Conservation (phyloP, 805 yeast species). For the Candida ponderosae region DNA sequence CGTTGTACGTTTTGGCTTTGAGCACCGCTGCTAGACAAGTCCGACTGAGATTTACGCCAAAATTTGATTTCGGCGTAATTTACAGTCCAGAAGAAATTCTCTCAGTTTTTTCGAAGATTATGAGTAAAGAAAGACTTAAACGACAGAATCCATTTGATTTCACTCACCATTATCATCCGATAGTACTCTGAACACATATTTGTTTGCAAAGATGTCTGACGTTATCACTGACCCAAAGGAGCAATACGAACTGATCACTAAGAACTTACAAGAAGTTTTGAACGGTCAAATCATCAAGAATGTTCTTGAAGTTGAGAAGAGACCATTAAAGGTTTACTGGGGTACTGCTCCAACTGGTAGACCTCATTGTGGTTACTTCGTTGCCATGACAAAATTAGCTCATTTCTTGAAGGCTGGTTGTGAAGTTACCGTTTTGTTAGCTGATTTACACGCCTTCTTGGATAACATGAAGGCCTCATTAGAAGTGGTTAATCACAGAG, state of each 20-base stretch:
- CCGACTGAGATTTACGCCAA: too few relatives aligned
- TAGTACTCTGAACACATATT: too few relatives aligned
- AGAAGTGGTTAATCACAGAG: slow-evolving; percentile 84
- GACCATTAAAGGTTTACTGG: slow-evolving; percentile 89
- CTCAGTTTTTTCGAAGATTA: too few relatives aligned
- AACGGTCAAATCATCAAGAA: slow-evolving; percentile 83
- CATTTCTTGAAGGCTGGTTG: slow-evolving; percentile 94
- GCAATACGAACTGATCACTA: slow-evolving; percentile 69
- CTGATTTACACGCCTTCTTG: slow-evolving; percentile 93
- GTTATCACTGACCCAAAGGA: slow-evolving; percentile 41
- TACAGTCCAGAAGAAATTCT: too few relatives aligned
- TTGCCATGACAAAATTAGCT: slow-evolving; percentile 94
- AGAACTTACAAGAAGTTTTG: slow-evolving; percentile 85
- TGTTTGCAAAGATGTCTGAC: slow-evolving; percentile 8
- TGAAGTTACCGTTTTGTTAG: slow-evolving; percentile 83
- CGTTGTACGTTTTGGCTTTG: too few relatives aligned
- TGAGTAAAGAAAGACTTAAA: too few relatives aligned
- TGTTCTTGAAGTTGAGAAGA: slow-evolving; percentile 70
- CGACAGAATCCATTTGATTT: too few relatives aligned
- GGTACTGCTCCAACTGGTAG: slow-evolving; percentile 99
- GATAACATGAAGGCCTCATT: slow-evolving; percentile 98
- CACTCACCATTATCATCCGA: too few relatives aligned
- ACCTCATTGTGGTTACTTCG: slow-evolving; percentile 98
- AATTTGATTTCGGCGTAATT: too few relatives aligned
- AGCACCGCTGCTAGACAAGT: too few relatives aligned